These are phyloP conservation scores for Cladophialophora psammophila DNA, from an alignment of 2,329 filamentous ascomycete genomes.

Conservation along the genomic window DNA sequence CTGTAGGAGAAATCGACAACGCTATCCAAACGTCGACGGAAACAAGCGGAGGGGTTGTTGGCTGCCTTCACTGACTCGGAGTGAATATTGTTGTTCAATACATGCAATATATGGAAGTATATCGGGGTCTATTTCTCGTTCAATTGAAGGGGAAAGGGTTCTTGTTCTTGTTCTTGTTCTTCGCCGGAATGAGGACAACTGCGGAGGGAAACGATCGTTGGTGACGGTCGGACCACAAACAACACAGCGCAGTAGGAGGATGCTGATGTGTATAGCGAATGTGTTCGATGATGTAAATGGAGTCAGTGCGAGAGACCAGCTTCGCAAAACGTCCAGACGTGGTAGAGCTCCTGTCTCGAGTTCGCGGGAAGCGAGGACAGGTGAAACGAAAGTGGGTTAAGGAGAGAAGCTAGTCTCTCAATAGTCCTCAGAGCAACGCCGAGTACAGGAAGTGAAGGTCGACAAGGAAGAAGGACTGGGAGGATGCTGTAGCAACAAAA, in stretches of 20 bases:
- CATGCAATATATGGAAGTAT: conserved; percentile 12
- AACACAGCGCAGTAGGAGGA: conserved; percentile 21
- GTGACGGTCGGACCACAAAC: conserved; percentile 21
- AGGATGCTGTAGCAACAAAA: conserved; percentile 35
- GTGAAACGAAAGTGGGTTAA: conserved; percentile 43
- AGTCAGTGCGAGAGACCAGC: conserved; percentile 40
- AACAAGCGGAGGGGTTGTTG: conserved; percentile 26
- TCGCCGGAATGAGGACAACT: conserved; percentile 13
- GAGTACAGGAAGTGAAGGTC: conserved; percentile 37
- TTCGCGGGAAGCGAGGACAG: conserved; percentile 36
- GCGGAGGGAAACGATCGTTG: conserved; percentile 17
- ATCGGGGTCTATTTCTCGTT: conserved; percentile 20
- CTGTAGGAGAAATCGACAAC: conserved; percentile 35
- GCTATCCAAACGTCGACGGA: conserved; percentile 31
- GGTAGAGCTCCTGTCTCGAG: conserved; percentile 40
- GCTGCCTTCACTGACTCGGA: conserved; percentile 33
- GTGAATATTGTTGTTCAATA: conserved; percentile 18
- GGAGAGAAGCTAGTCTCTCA: conserved; percentile 42
- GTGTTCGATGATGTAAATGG: conserved; percentile 39
- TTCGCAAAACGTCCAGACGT: conserved; percentile 42
- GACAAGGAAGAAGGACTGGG: conserved; percentile 26
- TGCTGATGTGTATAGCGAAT: conserved; percentile 36
- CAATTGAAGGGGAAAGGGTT: background rate
- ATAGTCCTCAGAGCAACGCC: conserved; percentile 32
- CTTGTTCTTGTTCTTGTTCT: background rate